phyloP scores from a whole-genome alignment of 768 basidiomycete genomes.

The Xerocomellus amylosporus region DNA sequence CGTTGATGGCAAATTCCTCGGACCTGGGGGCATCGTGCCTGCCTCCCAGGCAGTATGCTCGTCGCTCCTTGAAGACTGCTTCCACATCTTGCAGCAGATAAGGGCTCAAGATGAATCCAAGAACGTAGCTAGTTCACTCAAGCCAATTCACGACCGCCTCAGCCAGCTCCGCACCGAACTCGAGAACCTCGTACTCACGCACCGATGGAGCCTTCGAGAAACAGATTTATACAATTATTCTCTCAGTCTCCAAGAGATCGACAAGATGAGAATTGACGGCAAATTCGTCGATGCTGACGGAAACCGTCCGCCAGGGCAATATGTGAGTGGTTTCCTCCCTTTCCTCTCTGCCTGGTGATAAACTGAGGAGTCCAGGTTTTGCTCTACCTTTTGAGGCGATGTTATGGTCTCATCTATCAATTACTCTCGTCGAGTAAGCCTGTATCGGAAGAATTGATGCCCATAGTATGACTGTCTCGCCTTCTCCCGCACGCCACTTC shows the following conservation, averaged over 20 bases:
- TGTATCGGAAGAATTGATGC: slow-evolving; percentile 97
- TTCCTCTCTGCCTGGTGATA: neutral
- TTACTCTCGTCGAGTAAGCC: slow-evolving; percentile 94
- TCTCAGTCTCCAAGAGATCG: slow-evolving; percentile 90
- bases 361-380: slow-evolving; percentile 57
- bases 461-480: slow-evolving; percentile 57
- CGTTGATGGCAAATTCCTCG: slow-evolving; percentile 94
- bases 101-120: slow-evolving; percentile 88
- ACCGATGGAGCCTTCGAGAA: slow-evolving; percentile 95
- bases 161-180: slow-evolving; percentile 82
- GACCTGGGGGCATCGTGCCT: slow-evolving; percentile 86
- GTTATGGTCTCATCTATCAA: slow-evolving; percentile 94
- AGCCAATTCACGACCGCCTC: slow-evolving; percentile 92
- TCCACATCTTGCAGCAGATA: slow-evolving; percentile 94
- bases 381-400: slow-evolving; percentile 88
- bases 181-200: slow-evolving; percentile 89
- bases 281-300: slow-evolving; percentile 96
- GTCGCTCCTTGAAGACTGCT: slow-evolving; percentile 93
- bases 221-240: slow-evolving; percentile 94
- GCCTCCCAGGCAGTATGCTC: slow-evolving; percentile 89
- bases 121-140: slow-evolving; percentile 79
- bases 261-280: slow-evolving; percentile 95
- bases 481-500: neutral
- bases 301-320: slow-evolving; percentile 90
- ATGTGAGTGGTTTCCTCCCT: slow-evolving; percentile 49